phyloP scores from a whole-genome alignment of 306 rosid genomes.

The Gleditsia sinensis region DNA sequence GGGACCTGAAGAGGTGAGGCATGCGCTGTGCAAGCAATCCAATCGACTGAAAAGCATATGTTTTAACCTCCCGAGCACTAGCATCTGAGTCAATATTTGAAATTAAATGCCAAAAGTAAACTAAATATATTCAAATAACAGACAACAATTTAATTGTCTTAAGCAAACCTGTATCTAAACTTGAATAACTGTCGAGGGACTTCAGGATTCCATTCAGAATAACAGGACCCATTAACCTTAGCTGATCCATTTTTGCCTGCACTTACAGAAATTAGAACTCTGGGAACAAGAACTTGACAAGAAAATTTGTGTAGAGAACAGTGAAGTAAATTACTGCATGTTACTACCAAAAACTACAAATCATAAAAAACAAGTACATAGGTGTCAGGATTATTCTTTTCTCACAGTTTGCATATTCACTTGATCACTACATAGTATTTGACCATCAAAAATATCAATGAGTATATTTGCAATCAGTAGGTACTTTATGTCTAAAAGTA shows the following conservation, averaged over 20 bases:
- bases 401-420: background rate
- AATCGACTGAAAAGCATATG: slow-evolving; percentile 91
- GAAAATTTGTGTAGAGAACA: background rate
- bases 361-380: background rate
- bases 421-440: background rate
- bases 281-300: slow-evolving; percentile 1
- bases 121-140: slow-evolving; percentile 26
- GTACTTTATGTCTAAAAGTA: background rate
- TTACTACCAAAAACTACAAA: background rate
- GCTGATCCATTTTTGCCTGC: slow-evolving; percentile 88
- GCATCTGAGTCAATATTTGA: slow-evolving; percentile 59
- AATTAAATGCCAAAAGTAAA: slow-evolving; percentile 27
- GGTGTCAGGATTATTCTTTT: background rate
- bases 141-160: slow-evolving; percentile 6
- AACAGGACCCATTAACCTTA: slow-evolving; percentile 90
- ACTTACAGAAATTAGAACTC: slow-evolving; percentile 37
- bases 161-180: slow-evolving; percentile 70
- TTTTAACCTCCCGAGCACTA: slow-evolving; percentile 74
- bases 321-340: background rate
- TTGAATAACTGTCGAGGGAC: slow-evolving; percentile 81
- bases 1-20: slow-evolving; percentile 92
- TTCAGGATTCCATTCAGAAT: slow-evolving; percentile 88
- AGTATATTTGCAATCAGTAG: background rate
- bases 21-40: slow-evolving; percentile 87
- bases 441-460: background rate